phyloP scores from a whole-genome alignment of 176 grass and related monocot genomes.

The Musa troglodytarum region DNA sequence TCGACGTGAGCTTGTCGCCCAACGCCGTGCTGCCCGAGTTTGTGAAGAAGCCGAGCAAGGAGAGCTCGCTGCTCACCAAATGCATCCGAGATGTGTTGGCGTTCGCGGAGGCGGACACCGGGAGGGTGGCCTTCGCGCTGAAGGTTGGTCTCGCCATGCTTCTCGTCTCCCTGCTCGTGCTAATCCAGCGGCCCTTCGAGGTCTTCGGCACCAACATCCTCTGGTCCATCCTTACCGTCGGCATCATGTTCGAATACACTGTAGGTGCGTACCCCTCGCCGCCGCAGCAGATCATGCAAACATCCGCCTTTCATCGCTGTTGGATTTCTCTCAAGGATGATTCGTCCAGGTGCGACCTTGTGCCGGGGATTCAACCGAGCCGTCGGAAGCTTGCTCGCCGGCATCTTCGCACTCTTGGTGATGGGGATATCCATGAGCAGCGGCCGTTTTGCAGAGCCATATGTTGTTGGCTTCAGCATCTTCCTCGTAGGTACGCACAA shows the following conservation, averaged over 20 bases:
- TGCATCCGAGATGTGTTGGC: constrained; percentile 21
- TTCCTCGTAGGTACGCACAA: constrained; percentile 42
- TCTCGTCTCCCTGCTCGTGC: constrained; percentile 36
- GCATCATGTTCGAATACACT: constrained; percentile 63
- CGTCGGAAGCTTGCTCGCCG: constrained; percentile 31
- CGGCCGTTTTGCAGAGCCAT: constrained; percentile 19
- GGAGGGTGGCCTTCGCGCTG: constrained; percentile 34
- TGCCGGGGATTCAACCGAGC: constrained; percentile 53
- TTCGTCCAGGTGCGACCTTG: constrained; percentile 33
- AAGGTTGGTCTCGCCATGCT: constrained; percentile 52
- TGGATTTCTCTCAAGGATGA: background rate
- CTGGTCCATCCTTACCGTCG: constrained; percentile 53
- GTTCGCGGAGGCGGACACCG: constrained; percentile 38
- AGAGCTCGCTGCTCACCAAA: background rate
- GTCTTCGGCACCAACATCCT: constrained; percentile 42
- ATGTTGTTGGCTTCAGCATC: constrained; percentile 49
- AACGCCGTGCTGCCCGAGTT: constrained; percentile 36
- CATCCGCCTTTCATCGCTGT: background rate
- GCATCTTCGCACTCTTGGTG: constrained; percentile 25
- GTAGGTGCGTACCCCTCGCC: constrained; percentile 30
- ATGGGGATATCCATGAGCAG: constrained; percentile 26
- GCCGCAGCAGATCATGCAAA: background rate
- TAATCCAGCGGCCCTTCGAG: constrained; percentile 32
- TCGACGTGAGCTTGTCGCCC: constrained; percentile 41
- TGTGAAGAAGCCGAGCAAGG: constrained; percentile 4